phyloP scores from a whole-genome alignment of 805 yeast species.

The Sugiyamaella lignohabitans region DNA sequence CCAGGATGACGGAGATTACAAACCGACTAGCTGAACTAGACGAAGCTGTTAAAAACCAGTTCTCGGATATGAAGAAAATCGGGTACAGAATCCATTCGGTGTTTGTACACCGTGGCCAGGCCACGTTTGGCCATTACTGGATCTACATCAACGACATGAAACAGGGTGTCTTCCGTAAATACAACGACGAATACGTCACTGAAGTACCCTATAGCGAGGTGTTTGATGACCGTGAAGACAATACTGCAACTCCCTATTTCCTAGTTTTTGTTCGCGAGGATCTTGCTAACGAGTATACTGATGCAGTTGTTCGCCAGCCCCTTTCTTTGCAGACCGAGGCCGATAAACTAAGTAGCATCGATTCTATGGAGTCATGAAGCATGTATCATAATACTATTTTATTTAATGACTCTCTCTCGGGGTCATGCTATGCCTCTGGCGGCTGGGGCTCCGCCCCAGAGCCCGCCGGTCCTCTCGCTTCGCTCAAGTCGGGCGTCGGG shows the following conservation, averaged over 20 bases:
- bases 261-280: slow-evolving; percentile 74
- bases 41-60: slow-evolving; percentile 50
- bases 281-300: slow-evolving; percentile 33
- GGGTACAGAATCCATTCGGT: slow-evolving; percentile 86
- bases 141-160: slow-evolving; percentile 77
- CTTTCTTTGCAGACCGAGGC: no score
- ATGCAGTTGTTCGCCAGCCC: slow-evolving; percentile 16
- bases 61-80: slow-evolving; percentile 49
- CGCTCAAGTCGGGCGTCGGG: no score
- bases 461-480: neutral
- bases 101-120: slow-evolving; percentile 93
- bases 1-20: slow-evolving; percentile 40
- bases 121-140: slow-evolving; percentile 97
- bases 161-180: slow-evolving; percentile 68
- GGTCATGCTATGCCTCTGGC: neutral
- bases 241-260: slow-evolving; percentile 92
- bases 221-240: slow-evolving; percentile 37
- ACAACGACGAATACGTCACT: slow-evolving; percentile 92
- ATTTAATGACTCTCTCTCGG: no score
- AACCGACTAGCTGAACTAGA: slow-evolving; percentile 41
- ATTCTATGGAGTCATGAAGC: no score
- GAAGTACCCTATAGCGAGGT: slow-evolving; percentile 55
- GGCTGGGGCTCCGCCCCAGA: neutral
- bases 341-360: no score
- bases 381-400: no score